These are phyloP conservation scores for Heracleum sosnowskyi DNA, from an alignment of 129 eudicot species.

Conservation along the genomic window DNA sequence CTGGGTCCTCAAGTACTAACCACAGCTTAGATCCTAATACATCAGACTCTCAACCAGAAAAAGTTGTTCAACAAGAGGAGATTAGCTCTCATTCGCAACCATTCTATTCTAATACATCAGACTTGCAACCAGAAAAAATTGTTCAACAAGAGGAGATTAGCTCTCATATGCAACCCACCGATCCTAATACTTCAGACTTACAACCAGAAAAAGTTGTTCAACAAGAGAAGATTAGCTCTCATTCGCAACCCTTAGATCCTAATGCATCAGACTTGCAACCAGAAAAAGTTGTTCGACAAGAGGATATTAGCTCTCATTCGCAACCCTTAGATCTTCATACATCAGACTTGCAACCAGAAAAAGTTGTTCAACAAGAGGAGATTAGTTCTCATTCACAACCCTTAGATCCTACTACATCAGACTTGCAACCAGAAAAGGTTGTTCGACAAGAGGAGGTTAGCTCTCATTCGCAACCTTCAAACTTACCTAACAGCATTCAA, in stretches of 20 bases:
- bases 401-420: not conserved
- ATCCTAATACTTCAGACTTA: slow-evolving; percentile 9
- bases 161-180: not conserved
- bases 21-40: slow-evolving; percentile 10
- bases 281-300: no score
- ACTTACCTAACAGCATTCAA: not conserved
- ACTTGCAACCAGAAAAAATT: not conserved
- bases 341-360: no score
- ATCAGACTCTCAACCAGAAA: slow-evolving; percentile 13
- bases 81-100: not conserved
- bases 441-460: slow-evolving; percentile 18
- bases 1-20: slow-evolving; percentile 16
- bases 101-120: slow-evolving; percentile 12
- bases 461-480: not conserved
- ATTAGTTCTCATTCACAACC: no score
- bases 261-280: slow-evolving; percentile 5
- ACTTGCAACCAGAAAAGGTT: slow-evolving; percentile 12
- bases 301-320: no score
- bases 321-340: no score
- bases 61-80: slow-evolving; percentile 20
- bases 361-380: no score
- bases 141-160: no score
- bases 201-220: slow-evolving; percentile 15
- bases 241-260: not conserved
- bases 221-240: slow-evolving; percentile 14